phyloP scores from a whole-genome alignment of 495 filamentous ascomycete species.

The Bacidia gigantensis region DNA sequence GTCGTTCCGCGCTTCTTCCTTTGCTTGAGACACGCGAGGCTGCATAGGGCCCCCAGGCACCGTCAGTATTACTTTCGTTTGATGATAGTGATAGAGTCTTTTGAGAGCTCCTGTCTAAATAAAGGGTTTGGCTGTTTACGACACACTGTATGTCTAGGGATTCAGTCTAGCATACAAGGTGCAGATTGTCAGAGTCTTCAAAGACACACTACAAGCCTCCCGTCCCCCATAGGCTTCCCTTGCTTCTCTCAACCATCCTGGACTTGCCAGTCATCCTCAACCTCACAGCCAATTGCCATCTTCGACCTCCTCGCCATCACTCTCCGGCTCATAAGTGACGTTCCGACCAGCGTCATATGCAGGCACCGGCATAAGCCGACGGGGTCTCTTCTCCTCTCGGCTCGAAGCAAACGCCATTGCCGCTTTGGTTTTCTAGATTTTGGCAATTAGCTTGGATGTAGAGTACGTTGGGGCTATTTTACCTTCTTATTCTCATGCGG shows the following conservation, averaged over 20 bases:
- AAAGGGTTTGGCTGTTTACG: too few relatives aligned
- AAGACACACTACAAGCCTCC: too few relatives aligned
- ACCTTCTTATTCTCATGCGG: neutral
- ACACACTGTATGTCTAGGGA: neutral
- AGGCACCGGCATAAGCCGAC: neutral
- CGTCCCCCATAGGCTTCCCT: too few relatives aligned
- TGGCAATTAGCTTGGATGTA: neutral
- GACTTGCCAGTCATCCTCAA: too few relatives aligned
- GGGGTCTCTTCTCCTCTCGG: neutral
- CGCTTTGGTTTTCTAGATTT: neutral
- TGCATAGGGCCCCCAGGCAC: too few relatives aligned
- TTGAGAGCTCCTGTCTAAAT: too few relatives aligned
- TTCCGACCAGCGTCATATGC: neutral
- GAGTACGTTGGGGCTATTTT: neutral
- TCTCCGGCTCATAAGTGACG: neutral
- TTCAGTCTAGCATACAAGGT: neutral
- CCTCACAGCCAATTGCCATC: neutral
- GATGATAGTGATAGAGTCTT: too few relatives aligned
- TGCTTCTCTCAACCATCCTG: too few relatives aligned
- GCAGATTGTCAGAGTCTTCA: neutral
- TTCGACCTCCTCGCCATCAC: neutral
- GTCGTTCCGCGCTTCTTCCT: neutral
- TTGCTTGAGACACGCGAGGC: neutral
- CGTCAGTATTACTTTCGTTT: too few relatives aligned
- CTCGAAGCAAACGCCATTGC: neutral